Evolutionary conservation across 768 basidiomycete genomes (phyloP).

Genomic region (Multifurca ochricompacta): DNA sequence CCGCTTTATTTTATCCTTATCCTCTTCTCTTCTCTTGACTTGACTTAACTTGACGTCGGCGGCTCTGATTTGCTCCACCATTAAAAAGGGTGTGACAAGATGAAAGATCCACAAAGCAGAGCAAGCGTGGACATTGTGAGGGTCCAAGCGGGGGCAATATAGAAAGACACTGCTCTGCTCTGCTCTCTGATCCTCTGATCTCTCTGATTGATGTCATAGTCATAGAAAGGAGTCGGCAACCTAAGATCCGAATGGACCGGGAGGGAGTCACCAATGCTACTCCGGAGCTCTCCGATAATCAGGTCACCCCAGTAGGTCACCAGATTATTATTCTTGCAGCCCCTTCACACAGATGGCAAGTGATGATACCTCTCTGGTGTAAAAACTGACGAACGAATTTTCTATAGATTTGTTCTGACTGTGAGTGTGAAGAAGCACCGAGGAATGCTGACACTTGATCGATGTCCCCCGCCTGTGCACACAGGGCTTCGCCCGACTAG

Average conservation of each 20-base stretch:
- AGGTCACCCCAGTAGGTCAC: background rate
- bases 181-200: too few relatives aligned
- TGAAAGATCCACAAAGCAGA: background rate
- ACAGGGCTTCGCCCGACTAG: too few relatives aligned
- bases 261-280: background rate
- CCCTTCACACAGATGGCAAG: background rate
- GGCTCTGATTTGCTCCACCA: background rate
- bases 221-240: background rate
- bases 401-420: background rate
- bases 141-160: background rate
- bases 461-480: background rate
- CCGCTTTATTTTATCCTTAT: too few relatives aligned
- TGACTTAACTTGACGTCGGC: background rate
- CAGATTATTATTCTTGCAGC: background rate
- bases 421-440: background rate
- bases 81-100: background rate
- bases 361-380: background rate
- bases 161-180: too few relatives aligned
- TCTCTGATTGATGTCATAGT: slow-evolving; percentile 14
- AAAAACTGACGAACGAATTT: background rate
- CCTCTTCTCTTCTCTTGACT: background rate
- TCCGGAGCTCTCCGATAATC: background rate
- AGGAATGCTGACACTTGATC: background rate
- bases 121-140: slow-evolving; percentile 1
- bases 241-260: slow-evolving; percentile 1